Evolutionary conservation across 2,329 filamentous ascomycete genomes (phyloP).

Genomic region (Penicillium nordicum): DNA sequence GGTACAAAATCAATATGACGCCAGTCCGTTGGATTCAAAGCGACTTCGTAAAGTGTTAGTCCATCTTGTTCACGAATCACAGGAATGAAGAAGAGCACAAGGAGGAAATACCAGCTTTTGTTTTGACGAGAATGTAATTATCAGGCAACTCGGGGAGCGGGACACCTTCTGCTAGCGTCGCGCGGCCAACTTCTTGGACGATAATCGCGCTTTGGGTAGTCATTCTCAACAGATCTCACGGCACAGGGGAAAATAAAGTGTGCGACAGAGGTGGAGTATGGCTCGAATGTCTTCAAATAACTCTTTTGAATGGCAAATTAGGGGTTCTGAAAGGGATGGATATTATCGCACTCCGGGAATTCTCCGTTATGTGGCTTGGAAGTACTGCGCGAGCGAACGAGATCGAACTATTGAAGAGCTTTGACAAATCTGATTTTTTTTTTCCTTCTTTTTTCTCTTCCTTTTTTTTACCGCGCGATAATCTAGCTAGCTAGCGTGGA

Average conservation of each 20-base stretch:
- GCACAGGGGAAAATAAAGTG: neutral
- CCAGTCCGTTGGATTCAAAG: slow-evolving; percentile 46
- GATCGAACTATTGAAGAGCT: neutral
- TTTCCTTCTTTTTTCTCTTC: no score
- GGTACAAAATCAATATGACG: slow-evolving; percentile 37
- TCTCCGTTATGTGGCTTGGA: neutral
- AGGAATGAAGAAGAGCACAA: neutral
- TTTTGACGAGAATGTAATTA: slow-evolving; percentile 52
- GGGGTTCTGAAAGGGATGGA: neutral
- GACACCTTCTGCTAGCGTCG: slow-evolving; percentile 3
- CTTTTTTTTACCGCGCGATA: neutral
- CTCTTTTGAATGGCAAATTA: neutral
- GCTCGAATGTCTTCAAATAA: neutral
- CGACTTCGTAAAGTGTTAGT: slow-evolving; percentile 50
- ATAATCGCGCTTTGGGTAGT: slow-evolving; percentile 15
- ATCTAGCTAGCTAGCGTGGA: neutral
- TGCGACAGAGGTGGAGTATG: neutral
- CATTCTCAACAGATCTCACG: neutral
- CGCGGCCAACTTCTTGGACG: slow-evolving; percentile 12
- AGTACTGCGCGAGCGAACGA: neutral
- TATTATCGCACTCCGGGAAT: neutral
- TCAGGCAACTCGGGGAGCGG: slow-evolving; percentile 43
- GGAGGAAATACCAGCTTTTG: slow-evolving; percentile 21
- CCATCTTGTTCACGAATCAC: slow-evolving; percentile 20
- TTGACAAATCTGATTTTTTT: no score